A percentile compares a stretch with the other conserved stretches of the same genome.
phyloP scores from a whole-genome alignment of 768 basidiomycete species.

The Hebeloma cylindrosporum region DNA sequence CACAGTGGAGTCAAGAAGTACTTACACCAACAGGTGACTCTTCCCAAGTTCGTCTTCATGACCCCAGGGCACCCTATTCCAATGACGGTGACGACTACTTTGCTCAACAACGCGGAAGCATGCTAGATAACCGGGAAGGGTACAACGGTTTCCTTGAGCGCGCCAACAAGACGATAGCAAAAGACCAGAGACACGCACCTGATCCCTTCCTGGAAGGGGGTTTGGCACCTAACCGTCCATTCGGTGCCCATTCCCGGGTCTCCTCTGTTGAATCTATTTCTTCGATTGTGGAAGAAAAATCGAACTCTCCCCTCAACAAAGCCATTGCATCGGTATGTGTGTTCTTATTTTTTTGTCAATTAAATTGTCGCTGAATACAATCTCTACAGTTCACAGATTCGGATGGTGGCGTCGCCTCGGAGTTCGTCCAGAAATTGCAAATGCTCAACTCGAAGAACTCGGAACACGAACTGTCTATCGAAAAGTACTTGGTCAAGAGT shows the following conservation, averaged over 20 bases:
- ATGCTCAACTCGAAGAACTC: constrained; percentile 81
- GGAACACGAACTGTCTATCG: constrained; percentile 88
- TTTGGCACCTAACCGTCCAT: constrained; percentile 65
- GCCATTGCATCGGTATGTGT: constrained; percentile 78
- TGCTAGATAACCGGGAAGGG: constrained; percentile 38
- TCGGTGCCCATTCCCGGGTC: constrained; percentile 76
- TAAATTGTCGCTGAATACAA: constrained; percentile 4
- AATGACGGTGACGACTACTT: constrained; percentile 69
- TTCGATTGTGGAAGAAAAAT: constrained; percentile 89
- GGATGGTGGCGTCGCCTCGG: constrained; percentile 87
- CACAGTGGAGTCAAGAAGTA: constrained; percentile 61
- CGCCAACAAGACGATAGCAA: constrained; percentile 81
- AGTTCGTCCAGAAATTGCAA: constrained; percentile 86
- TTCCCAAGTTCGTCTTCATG: constrained; percentile 36
- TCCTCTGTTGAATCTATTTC: constrained; percentile 91
- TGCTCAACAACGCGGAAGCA: constrained; percentile 34
- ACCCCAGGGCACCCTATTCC: constrained; percentile 48
- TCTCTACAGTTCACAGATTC: constrained; percentile 82
- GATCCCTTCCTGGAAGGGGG: constrained; percentile 83
- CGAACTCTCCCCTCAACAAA: constrained; percentile 89
- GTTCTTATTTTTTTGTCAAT: background rate
- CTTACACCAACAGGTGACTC: constrained; percentile 48
- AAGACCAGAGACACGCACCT: constrained; percentile 72
- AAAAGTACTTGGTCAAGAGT: constrained; percentile 86
- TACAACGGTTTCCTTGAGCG: constrained; percentile 83